Conservation (phyloP, 495 filamentous ascomycete genomes). For the Aspergillus carlsbadensis region DNA sequence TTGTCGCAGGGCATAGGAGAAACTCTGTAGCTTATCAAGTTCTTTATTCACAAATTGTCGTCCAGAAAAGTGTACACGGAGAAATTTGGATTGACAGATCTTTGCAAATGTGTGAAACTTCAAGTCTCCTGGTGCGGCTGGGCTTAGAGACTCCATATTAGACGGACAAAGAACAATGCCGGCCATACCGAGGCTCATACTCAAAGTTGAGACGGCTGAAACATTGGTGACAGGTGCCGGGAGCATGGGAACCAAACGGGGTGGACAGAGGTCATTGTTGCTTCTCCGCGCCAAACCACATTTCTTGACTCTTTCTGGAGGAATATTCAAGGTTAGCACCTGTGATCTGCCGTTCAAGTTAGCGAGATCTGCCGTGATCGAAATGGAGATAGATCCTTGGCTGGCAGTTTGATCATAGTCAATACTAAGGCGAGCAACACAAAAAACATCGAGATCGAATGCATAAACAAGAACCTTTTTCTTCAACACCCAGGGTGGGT, state of each 20-base stretch:
- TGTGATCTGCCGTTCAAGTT: slow-evolving; percentile 20
- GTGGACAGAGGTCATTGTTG: slow-evolving; percentile 20
- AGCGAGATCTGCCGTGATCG: slow-evolving; percentile 21
- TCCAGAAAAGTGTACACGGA: slow-evolving; percentile 21
- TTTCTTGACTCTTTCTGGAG: slow-evolving; percentile 18
- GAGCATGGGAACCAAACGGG: slow-evolving; percentile 17
- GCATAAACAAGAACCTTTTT: slow-evolving; percentile 21
- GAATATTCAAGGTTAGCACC: slow-evolving; percentile 19
- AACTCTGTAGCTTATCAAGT: slow-evolving; percentile 15
- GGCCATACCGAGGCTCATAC: slow-evolving; percentile 18
- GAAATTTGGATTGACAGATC: slow-evolving; percentile 23
- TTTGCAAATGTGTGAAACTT: slow-evolving; percentile 22
- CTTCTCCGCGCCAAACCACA: slow-evolving; percentile 19
- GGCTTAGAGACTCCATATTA: slow-evolving; percentile 17
- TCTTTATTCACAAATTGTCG: slow-evolving; percentile 24
- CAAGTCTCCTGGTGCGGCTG: slow-evolving; percentile 15
- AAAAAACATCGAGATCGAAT: slow-evolving; percentile 12
- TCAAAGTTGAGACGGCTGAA: slow-evolving; percentile 23
- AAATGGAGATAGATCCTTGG: slow-evolving; percentile 21
- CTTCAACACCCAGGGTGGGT: slow-evolving; percentile 17
- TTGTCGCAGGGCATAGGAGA: slow-evolving; percentile 18
- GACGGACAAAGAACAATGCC: slow-evolving; percentile 25
- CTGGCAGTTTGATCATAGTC: slow-evolving; percentile 18
- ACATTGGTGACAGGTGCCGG: slow-evolving; percentile 18
- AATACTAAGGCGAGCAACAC: slow-evolving; percentile 21